Evolutionary conservation across 768 basidiomycete species (phyloP).

Genomic region (Boletus vermiculosoides): DNA sequence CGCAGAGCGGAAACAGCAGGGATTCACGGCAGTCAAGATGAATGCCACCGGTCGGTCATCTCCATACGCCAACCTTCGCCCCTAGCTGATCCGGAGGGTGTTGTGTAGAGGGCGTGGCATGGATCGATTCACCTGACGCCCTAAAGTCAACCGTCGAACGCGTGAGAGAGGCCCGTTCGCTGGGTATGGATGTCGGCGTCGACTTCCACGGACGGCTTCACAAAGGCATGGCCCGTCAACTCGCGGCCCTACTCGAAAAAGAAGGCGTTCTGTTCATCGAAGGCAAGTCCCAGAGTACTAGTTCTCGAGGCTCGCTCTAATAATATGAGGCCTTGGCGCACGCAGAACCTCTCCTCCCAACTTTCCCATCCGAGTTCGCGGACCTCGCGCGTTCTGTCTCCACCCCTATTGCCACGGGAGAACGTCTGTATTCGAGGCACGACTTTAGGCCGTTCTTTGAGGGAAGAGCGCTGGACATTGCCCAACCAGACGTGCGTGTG

Average conservation of each 20-base stretch:
- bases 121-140: conserved; percentile 60
- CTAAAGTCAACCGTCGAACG: conserved; percentile 52
- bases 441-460: conserved; percentile 70
- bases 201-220: conserved; percentile 73
- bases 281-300: conserved; percentile 33
- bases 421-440: conserved; percentile 58
- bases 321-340: not conserved
- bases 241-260: conserved; percentile 59
- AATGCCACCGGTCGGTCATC: conserved; percentile 51
- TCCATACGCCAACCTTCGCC: not conserved
- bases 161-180: conserved; percentile 47
- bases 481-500: conserved; percentile 59
- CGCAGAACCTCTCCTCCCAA: conserved; percentile 56
- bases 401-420: conserved; percentile 63
- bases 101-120: conserved; percentile 36
- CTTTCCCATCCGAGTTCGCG: conserved; percentile 59
- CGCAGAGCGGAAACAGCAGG: conserved; percentile 52
- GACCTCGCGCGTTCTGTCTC: conserved; percentile 53
- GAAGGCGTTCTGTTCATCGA: conserved; percentile 65
- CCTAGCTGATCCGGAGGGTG: conserved; percentile 12
- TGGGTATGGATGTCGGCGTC: conserved; percentile 63
- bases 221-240: conserved; percentile 67
- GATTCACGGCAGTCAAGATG: conserved; percentile 74
- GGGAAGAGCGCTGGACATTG: conserved; percentile 60
- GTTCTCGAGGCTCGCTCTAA: not conserved